Evolutionary conservation across 257 asterid species (phyloP).

Genomic region (Rhazya stricta): DNA sequence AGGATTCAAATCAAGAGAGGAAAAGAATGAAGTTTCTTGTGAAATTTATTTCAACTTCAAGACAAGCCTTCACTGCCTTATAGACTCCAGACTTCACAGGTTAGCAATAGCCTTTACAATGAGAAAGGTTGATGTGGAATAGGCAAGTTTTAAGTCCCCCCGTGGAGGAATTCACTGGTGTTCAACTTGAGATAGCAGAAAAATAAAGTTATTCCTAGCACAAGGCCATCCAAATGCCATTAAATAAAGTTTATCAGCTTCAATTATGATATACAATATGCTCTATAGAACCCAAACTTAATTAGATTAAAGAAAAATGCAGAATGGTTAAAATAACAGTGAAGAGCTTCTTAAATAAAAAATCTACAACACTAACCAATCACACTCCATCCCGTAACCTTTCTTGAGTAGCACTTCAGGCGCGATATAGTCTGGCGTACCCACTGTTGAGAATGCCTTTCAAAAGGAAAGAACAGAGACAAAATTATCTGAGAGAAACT

Average conservation of each 20-base stretch:
- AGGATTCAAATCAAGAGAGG: neutral
- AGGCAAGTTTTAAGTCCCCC: neutral
- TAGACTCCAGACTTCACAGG: neutral
- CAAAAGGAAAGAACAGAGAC: constrained; percentile 24
- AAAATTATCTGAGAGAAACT: neutral
- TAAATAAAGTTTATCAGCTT: neutral
- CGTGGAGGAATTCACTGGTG: neutral
- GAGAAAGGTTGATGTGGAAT: neutral
- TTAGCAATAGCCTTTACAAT: neutral
- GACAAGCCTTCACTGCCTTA: neutral
- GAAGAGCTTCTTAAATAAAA: neutral
- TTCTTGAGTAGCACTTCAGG: constrained; percentile 95
- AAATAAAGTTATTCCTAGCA: neutral
- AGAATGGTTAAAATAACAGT: neutral
- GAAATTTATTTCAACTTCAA: neutral
- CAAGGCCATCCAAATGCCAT: neutral
- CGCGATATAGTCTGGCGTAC: constrained; percentile 98
- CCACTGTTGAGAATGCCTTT: constrained; percentile 98
- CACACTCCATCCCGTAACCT: constrained; percentile 98
- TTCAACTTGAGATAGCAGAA: neutral
- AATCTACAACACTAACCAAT: constrained; percentile 57
- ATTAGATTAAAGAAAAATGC: neutral
- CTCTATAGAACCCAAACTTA: neutral
- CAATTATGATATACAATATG: neutral
- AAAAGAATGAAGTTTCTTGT: neutral